Conservation (phyloP, 495 filamentous ascomycete genomes). For the Trichoderma gamsii region DNA sequence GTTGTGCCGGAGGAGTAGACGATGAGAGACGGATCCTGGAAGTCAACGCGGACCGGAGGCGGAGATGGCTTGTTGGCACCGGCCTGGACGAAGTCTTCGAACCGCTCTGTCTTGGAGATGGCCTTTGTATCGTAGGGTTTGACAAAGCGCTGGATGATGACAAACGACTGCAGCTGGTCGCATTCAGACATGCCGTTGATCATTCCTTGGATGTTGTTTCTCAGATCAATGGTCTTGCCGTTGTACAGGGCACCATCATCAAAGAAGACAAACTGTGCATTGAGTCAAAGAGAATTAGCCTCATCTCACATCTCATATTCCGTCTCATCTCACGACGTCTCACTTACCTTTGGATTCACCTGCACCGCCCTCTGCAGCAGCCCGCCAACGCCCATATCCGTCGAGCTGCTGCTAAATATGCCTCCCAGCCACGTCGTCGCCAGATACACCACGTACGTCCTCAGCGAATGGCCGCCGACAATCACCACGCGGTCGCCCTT, state of each 20-base stretch:
- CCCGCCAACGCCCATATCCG: slow-evolving; percentile 74
- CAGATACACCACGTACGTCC: slow-evolving; percentile 61
- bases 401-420: slow-evolving; percentile 64
- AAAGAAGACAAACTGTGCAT: slow-evolving; percentile 57
- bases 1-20: slow-evolving; percentile 70
- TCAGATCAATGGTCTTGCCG: slow-evolving; percentile 64
- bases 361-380: slow-evolving; percentile 68
- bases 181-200: slow-evolving; percentile 53
- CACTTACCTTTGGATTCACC: slow-evolving; percentile 53
- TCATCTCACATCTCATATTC: background rate
- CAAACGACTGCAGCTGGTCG: slow-evolving; percentile 54
- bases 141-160: slow-evolving; percentile 60
- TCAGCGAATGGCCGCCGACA: slow-evolving; percentile 65
- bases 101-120: slow-evolving; percentile 49
- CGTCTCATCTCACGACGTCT: too few species aligned
- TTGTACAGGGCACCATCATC: slow-evolving; percentile 77
- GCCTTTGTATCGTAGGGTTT: slow-evolving; percentile 51
- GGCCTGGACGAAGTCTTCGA: slow-evolving; percentile 46
- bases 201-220: slow-evolving; percentile 63
- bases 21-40: slow-evolving; percentile 64
- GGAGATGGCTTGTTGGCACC: slow-evolving; percentile 34
- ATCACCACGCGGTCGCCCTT: slow-evolving; percentile 68
- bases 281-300: background rate
- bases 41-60: slow-evolving; percentile 54
- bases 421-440: slow-evolving; percentile 61